phyloP scores from a whole-genome alignment of 345 rosid genomes.

The Euclidium syriacum region DNA sequence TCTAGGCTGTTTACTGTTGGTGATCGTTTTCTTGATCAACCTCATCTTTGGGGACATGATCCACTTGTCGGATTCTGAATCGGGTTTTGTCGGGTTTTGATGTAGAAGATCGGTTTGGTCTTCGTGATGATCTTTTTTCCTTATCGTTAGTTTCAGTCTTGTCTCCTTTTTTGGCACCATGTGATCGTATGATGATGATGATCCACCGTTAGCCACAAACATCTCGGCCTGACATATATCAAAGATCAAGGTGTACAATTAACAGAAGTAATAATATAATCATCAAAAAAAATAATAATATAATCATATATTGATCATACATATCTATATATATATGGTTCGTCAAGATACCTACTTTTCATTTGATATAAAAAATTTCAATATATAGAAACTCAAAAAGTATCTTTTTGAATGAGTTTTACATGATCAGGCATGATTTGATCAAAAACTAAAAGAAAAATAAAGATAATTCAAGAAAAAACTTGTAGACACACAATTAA shows the following conservation, averaged over 20 bases:
- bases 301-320: too few relatives aligned
- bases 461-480: background rate
- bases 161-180: slow-evolving; percentile 35
- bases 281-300: background rate
- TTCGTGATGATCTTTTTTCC: slow-evolving; percentile 29
- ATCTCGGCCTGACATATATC: slow-evolving; percentile 33
- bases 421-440: background rate
- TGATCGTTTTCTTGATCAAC: slow-evolving; percentile 71
- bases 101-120: slow-evolving; percentile 32
- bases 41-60: slow-evolving; percentile 86
- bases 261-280: background rate
- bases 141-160: slow-evolving; percentile 34
- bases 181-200: slow-evolving; percentile 32
- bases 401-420: background rate
- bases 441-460: background rate
- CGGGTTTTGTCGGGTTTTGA: slow-evolving; percentile 37
- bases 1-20: slow-evolving; percentile 17
- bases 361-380: background rate
- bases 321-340: too few relatives aligned
- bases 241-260: slow-evolving; percentile 7
- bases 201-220: slow-evolving; percentile 31
- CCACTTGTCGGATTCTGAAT: slow-evolving; percentile 52
- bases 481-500: background rate
- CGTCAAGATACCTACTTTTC: background rate
- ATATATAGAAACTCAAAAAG: background rate